Evolutionary conservation across 306 rosid genomes (phyloP), one percentile per base, ranked within the genome.

Genomic region (Hippophae tibetana): DNA sequence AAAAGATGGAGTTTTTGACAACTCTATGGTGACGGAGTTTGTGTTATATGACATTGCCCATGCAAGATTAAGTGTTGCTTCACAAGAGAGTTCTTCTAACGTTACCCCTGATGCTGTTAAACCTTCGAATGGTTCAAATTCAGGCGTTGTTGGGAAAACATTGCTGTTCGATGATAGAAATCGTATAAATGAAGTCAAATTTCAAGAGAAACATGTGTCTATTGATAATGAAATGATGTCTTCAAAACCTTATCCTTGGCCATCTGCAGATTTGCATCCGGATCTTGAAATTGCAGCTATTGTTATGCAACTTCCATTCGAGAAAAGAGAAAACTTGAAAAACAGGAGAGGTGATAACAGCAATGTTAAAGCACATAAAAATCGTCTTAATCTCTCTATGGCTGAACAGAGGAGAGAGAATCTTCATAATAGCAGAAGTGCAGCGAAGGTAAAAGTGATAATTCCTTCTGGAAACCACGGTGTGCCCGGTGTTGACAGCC

Each of bases 381-480:
- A 61, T 64, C 63, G 64, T n/a, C 69, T 72, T 42, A 72, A 73
- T 56, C 82, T 75, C 54, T 74, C 85, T 44, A 58, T 42, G 70
- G 68, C 53, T 31, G 84, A 81, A 61, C 77, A 62, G 66, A 65
- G 54, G 53, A 78, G 79, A 50, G 78, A 67, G 56, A 68, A 67
- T 49, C 44, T 38, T 31, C 68, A 45, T 25, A 78, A 79, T 47
- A 46, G 63, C 58, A 69, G 57, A 76, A 50, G 72, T 59, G 69
- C 61, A 55, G 96, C 81, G 70, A 87, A 76, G 69, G 27, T 93
- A 66, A 77, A 77, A 72, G 95, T 93, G 72, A 81, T 93, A 38
- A 75, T 84, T 64, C 92, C 99, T 52, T 62, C 73, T 62, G 95
- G 99, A 58, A 82, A 74, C 71, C 99, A 93, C 67, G 89, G 95